These are phyloP conservation scores for Penicillium sp. DNA, from an alignment of 2,329 filamentous ascomycete genomes.

Conservation along the genomic window DNA sequence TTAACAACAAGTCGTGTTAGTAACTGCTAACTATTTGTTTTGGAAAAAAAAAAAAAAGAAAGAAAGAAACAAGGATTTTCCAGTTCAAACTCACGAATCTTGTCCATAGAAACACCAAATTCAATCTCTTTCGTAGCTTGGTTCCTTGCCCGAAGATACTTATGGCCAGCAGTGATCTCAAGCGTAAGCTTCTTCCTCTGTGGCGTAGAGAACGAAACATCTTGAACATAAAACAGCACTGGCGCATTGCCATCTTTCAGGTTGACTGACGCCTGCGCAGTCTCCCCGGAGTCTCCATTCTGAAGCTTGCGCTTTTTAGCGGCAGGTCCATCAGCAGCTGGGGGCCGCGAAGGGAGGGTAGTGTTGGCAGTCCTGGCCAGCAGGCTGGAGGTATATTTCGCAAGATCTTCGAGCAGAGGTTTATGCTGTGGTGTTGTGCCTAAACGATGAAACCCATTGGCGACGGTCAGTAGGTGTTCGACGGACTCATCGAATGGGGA, in stretches of 20 bases:
- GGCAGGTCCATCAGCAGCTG: slow-evolving; percentile 34
- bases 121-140: slow-evolving; percentile 54
- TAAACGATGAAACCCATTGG: slow-evolving; percentile 20
- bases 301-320: slow-evolving; percentile 54
- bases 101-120: slow-evolving; percentile 52
- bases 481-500: slow-evolving; percentile 5
- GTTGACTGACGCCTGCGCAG: slow-evolving; percentile 33
- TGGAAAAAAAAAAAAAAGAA: no score
- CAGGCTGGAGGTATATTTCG: slow-evolving; percentile 45
- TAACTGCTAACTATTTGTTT: not conserved
- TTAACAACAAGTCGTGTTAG: slow-evolving; percentile 8
- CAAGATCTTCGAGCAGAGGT: slow-evolving; percentile 52
- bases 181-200: slow-evolving; percentile 64
- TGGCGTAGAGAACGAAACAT: slow-evolving; percentile 62
- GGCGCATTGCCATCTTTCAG: slow-evolving; percentile 34
- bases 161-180: slow-evolving; percentile 50
- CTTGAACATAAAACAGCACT: slow-evolving; percentile 50
- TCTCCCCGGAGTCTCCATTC: slow-evolving; percentile 34
- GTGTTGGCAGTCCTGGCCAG: slow-evolving; percentile 34
- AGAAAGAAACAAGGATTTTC: not conserved
- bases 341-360: slow-evolving; percentile 28
- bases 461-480: slow-evolving; percentile 16
- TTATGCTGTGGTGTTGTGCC: slow-evolving; percentile 40
- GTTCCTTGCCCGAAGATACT: slow-evolving; percentile 51
- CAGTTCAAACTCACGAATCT: slow-evolving; percentile 45